Evolutionary conservation across 2,329 filamentous ascomycete genomes (phyloP).

Genomic region (Neocucurbitaria cava): DNA sequence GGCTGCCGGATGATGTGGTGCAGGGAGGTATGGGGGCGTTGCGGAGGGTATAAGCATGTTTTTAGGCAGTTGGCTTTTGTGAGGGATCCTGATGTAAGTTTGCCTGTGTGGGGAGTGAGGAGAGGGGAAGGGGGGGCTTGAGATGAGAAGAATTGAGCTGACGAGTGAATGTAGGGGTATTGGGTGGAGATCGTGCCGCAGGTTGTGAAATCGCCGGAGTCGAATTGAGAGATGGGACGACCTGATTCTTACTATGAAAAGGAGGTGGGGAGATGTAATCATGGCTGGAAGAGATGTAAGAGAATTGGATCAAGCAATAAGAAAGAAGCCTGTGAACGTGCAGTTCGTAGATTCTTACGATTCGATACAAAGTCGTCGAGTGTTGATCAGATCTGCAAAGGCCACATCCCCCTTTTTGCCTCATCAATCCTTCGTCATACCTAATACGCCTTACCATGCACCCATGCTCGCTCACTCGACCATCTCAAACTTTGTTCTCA

Average conservation of each 20-base stretch:
- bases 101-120: not conserved
- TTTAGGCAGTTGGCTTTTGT: constrained; percentile 44
- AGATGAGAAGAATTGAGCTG: constrained; percentile 9
- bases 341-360: not conserved
- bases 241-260: no score
- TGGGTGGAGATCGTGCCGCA: constrained; percentile 41
- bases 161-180: constrained; percentile 28
- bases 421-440: constrained; percentile 10
- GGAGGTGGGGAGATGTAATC: no score
- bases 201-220: constrained; percentile 10
- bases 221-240: not conserved
- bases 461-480: not conserved
- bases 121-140: not conserved
- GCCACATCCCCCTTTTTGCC: not conserved
- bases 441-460: constrained; percentile 13
- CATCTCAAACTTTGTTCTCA: constrained; percentile 36
- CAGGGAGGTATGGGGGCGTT: constrained; percentile 22
- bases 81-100: constrained; percentile 44
- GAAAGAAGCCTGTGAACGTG: not conserved
- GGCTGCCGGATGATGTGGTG: constrained; percentile 24
- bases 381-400: not conserved
- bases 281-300: not conserved
- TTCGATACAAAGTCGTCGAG: not conserved
- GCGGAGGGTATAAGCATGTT: constrained; percentile 35
- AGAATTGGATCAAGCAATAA: not conserved